phyloP scores from a whole-genome alignment of 805 yeast genomes.

The Suhomyces pyralidae region DNA sequence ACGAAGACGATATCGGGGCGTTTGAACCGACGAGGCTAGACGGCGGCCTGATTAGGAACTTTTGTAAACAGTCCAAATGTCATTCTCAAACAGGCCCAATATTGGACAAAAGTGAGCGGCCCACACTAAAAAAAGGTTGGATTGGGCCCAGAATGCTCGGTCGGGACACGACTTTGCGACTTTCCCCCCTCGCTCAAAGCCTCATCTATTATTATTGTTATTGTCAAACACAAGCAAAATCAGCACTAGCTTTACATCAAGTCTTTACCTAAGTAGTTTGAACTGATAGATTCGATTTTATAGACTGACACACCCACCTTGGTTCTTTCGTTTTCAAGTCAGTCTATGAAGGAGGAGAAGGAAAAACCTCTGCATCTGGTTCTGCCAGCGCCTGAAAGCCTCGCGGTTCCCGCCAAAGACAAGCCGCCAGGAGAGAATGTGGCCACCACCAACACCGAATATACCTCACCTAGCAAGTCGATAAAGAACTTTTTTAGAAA shows the following conservation, averaged over 20 bases:
- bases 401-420: not conserved
- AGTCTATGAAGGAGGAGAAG: conserved; percentile 3
- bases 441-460: conserved; percentile 7
- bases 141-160: not conserved
- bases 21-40: not conserved
- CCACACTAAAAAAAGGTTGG: not conserved
- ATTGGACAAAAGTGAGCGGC: not conserved
- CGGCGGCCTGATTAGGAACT: not conserved
- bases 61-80: not conserved
- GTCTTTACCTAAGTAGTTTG: not conserved
- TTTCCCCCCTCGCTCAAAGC: not conserved
- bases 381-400: not conserved
- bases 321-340: conserved; percentile 2
- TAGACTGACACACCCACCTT: conserved; percentile 3
- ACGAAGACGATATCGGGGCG: not conserved
- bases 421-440: not conserved
- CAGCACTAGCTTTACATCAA: not conserved
- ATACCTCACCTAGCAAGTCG: conserved; percentile 26
- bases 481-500: conserved; percentile 22
- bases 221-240: not conserved
- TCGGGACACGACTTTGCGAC: not conserved
- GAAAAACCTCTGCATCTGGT: not conserved
- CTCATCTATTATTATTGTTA: not conserved
- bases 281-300: not conserved
- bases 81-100: not conserved